Conservation (phyloP, 2,329 filamentous ascomycete genomes). For the Phoma sp. region DNA sequence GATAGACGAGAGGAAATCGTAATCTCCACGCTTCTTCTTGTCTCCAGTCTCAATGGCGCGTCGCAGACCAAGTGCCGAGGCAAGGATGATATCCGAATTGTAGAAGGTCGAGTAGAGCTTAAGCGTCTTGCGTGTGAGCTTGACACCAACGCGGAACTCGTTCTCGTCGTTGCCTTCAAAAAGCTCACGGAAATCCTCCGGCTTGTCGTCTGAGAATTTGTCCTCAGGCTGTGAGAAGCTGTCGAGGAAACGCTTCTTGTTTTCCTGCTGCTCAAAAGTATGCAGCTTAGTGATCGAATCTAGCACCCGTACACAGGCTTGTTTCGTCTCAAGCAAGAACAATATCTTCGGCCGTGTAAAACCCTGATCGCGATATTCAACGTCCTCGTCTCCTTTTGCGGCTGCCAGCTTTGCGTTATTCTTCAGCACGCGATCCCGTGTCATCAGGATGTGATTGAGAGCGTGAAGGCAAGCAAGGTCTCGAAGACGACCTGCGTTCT, state of each 20-base stretch:
- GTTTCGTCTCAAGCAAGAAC: conserved; percentile 85
- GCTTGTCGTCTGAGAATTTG: conserved; percentile 73
- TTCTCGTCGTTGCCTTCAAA: conserved; percentile 97
- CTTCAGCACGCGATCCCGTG: conserved; percentile 87
- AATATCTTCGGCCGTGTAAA: conserved; percentile 95
- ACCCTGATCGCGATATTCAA: conserved; percentile 88
- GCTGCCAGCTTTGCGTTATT: conserved; percentile 82
- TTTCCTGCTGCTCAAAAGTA: conserved; percentile 89
- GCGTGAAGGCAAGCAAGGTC: conserved; percentile 80
- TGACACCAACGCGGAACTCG: conserved; percentile 94
- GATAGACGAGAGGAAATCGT: conserved; percentile 91
- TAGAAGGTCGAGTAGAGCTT: conserved; percentile 97
- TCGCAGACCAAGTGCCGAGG: conserved; percentile 85
- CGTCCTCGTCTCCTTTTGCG: conserved; percentile 64
- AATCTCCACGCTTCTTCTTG: conserved; percentile 67
- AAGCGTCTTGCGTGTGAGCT: conserved; percentile 93
- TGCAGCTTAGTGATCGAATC: conserved; percentile 77
- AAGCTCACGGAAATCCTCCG: conserved; percentile 84
- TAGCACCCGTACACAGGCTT: conserved; percentile 80
- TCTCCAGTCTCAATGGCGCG: conserved; percentile 86
- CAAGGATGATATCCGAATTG: conserved; percentile 92
- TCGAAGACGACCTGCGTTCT: conserved; percentile 72
- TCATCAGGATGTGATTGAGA: conserved; percentile 92
- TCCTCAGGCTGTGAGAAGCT: conserved; percentile 74
- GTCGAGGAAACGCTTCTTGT: conserved; percentile 90